Base-by-base conservation (phyloP, 495 filamentous ascomycete species). In the Bacidia rubella region DNA sequence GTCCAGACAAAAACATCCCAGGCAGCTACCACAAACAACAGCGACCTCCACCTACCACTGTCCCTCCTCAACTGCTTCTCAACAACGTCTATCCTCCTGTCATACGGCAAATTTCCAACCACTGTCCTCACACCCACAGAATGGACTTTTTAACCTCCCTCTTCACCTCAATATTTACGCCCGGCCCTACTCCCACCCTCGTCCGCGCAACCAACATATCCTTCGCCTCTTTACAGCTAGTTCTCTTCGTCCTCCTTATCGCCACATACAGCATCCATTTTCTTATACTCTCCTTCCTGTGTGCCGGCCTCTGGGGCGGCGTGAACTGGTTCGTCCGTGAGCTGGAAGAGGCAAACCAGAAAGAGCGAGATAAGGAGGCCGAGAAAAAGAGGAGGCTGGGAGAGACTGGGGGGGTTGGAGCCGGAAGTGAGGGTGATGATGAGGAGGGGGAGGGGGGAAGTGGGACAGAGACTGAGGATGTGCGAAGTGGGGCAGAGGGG, bases 311-410 rank as follows among this genome's bases (percentile, higher is more conserved):
- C 22, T 98, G 92, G 92, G 85, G 75, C 66, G 78, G 81, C 20
- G 94, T 98, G 67, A 95, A 95, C 69, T 98, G 92, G 92, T 98
- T 98, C 62, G 87, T 88, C 39, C 64, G 65, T 21, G 92, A 98
- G 71, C 71, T 98, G 29, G 73, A 72, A 48, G 68, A 68, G 10
- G 80, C 80, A 40, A 81, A 85, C 60, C 70, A 66, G 20, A 72
- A 72, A 50, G 77, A 89, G 63, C 79, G 81, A 57, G 72, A 78
- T 79, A 62, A 68, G 71, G 65, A 70, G 66, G 62, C 65, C 63
- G 60, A 68, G 54, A 59, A 65, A 60, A 62, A 66, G 57, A 27
- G 49, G 52, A 32, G 60, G 65, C 29, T 56, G 65, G 39, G 69
- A 60, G 29, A 65, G 62, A 55, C 52, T 57, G 21, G 57, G 55